Evolutionary conservation across 371 early-diverging fungal species (phyloP).

Genomic region (Mucor piriformis): DNA sequence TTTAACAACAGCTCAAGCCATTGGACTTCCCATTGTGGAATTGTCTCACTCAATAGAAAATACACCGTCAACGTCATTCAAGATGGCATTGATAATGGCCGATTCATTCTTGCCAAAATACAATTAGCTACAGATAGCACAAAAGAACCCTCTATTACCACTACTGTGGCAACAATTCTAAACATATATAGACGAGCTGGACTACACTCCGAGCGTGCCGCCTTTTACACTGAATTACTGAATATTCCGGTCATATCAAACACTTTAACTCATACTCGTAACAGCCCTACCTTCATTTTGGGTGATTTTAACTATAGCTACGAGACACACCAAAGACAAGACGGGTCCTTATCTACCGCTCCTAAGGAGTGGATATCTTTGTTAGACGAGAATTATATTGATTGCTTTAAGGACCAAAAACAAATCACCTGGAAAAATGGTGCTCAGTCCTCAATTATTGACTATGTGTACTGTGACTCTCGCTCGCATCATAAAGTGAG

Average conservation of each 20-base stretch:
- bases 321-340: neutral
- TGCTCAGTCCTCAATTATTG: neutral
- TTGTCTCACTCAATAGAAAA: neutral
- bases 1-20: neutral
- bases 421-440: neutral
- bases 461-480: no score
- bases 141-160: no score
- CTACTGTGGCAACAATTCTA: neutral
- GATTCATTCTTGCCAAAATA: neutral
- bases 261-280: neutral
- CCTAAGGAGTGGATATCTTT: neutral
- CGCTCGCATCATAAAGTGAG: no score
- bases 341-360: neutral
- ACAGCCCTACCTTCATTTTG: neutral
- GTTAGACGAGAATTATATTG: neutral
- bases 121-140: neutral
- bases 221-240: neutral
- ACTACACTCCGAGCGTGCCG: neutral
- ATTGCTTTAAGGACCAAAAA: neutral
- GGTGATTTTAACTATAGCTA: slow-evolving; percentile 5
- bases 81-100: neutral
- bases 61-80: neutral
- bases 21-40: slow-evolving; percentile 7
- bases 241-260: neutral
- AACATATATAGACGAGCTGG: neutral